These are phyloP conservation scores for Apiospora saccharicola DNA, from an alignment of 2,329 filamentous ascomycete species.

Conservation along the genomic window DNA sequence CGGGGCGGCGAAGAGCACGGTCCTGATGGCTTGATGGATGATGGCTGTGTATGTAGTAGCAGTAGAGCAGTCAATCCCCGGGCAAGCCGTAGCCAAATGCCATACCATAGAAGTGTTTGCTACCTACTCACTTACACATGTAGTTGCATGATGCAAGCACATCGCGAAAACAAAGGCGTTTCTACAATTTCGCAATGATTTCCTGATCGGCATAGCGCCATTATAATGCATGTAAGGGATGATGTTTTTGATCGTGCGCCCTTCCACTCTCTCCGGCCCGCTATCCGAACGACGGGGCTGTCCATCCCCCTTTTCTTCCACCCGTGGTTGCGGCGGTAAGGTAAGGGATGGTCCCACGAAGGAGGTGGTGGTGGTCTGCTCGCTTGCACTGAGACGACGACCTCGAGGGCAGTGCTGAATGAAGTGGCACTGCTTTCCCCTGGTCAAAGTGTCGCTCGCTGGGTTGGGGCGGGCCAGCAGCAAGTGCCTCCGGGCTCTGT, in stretches of 20 bases:
- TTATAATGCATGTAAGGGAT: not conserved
- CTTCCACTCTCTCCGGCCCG: not conserved
- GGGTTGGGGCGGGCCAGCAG: too few relatives aligned
- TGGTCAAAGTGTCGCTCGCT: not conserved
- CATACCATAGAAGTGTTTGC: not conserved
- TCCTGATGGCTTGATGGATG: constrained; percentile 24
- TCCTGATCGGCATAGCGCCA: not conserved
- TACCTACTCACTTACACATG: not conserved
- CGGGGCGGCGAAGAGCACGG: constrained; percentile 47
- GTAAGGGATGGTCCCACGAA: too few relatives aligned
- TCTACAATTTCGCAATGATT: not conserved
- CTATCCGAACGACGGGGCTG: not conserved
- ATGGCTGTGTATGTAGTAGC: not conserved
- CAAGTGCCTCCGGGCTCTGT: too few relatives aligned
- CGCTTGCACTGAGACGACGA: not conserved
- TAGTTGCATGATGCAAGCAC: not conserved
- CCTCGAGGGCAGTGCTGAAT: not conserved
- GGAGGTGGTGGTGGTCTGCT: not conserved
- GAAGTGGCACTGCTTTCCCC: not conserved
- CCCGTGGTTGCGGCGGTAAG: not conserved
- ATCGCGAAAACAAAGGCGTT: not conserved
- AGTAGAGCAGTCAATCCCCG: not conserved
- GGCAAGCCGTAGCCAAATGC: not conserved
- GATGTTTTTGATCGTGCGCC: too few relatives aligned
- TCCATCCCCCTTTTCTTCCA: not conserved